Evolutionary conservation across 2,329 filamentous ascomycete species (phyloP).

Genomic region (Alternaria sp.): DNA sequence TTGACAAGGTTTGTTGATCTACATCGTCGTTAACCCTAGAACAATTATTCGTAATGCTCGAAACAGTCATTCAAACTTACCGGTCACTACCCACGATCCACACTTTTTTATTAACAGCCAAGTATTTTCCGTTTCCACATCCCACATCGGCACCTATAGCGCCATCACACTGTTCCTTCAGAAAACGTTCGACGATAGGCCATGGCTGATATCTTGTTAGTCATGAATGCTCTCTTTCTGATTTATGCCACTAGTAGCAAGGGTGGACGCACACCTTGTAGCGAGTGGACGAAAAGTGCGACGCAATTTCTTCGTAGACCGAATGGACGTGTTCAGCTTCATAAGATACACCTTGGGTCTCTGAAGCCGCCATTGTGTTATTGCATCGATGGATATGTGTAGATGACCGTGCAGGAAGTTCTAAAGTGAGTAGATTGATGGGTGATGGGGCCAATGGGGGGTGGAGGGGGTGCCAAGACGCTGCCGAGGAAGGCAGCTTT

Average conservation of each 20-base stretch:
- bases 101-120: conserved; percentile 72
- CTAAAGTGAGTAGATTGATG: neutral
- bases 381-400: neutral
- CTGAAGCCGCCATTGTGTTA: conserved; percentile 28
- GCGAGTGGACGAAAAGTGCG: conserved; percentile 82
- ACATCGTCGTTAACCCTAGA: neutral
- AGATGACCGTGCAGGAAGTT: neutral
- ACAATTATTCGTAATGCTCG: neutral
- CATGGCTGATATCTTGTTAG: conserved; percentile 69
- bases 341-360: conserved; percentile 65
- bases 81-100: conserved; percentile 88
- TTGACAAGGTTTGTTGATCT: conserved; percentile 67
- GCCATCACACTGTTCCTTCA: conserved; percentile 71
- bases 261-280: conserved; percentile 65
- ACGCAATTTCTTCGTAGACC: conserved; percentile 88
- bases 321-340: conserved; percentile 88
- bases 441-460: conserved; percentile 16
- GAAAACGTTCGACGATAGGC: conserved; percentile 87
- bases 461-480: conserved; percentile 14
- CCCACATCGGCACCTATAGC: conserved; percentile 89
- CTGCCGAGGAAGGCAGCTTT: neutral
- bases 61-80: conserved; percentile 57
- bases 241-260: neutral
- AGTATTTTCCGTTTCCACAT: conserved; percentile 97
- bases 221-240: neutral